Conservation (phyloP, 1,284 basidiomycete genomes). For the Fistulinella cinereoalba region DNA sequence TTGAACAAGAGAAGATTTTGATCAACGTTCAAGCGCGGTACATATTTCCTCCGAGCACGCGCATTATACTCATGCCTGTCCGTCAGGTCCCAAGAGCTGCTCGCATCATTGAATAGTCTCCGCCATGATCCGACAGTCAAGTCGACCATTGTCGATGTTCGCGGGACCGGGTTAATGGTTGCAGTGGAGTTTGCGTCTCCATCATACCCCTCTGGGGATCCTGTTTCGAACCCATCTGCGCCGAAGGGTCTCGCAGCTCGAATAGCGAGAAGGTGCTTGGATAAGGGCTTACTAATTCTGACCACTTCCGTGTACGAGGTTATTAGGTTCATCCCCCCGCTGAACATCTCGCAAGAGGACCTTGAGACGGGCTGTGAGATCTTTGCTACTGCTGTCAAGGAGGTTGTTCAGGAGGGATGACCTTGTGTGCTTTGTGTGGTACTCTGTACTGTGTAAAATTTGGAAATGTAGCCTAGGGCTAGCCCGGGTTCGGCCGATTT, state of each 20-base stretch:
- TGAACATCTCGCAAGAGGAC: conserved; percentile 63
- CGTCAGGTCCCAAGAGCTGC: conserved; percentile 69
- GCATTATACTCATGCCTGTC: conserved; percentile 5
- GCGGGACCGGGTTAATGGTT: conserved; percentile 79
- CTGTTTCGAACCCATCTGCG: conserved; percentile 38
- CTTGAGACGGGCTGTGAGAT: conserved; percentile 57
- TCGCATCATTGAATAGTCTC: conserved; percentile 58
- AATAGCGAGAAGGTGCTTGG: conserved; percentile 79
- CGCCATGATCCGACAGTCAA: conserved; percentile 49
- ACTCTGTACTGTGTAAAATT: too few relatives aligned
- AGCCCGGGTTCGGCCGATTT: conserved; percentile 3
- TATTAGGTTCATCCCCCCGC: conserved; percentile 74
- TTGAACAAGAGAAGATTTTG: conserved; percentile 75
- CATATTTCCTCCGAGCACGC: conserved; percentile 9
- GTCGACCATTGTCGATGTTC: conserved; percentile 68
- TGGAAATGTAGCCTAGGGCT: too few relatives aligned
- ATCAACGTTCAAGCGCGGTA: conserved; percentile 76
- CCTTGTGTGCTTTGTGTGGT: not conserved
- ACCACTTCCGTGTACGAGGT: conserved; percentile 81
- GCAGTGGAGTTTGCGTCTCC: conserved; percentile 78
- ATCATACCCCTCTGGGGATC: conserved; percentile 44
- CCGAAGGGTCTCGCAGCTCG: conserved; percentile 69
- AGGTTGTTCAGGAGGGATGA: conserved; percentile 55
- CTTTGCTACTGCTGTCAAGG: conserved; percentile 60
- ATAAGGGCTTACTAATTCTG: conserved; percentile 78